phyloP scores from a whole-genome alignment of 1,284 basidiomycete genomes.

The Ceratobasidium sp. region DNA sequence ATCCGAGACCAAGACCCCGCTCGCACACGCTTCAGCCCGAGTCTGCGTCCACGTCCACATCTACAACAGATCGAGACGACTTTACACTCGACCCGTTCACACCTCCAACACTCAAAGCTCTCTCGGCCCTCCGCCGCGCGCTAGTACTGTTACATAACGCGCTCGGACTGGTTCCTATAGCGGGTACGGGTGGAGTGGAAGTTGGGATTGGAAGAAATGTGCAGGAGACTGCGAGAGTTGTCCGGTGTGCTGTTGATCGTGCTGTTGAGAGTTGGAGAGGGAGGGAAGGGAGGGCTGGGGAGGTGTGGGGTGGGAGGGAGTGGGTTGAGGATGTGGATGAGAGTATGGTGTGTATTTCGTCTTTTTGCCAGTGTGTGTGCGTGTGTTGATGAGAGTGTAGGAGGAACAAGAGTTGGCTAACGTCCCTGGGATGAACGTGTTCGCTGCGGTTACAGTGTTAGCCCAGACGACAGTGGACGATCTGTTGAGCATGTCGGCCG shows the following conservation, averaged over 20 bases:
- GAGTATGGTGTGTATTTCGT: background rate
- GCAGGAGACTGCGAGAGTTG: slow-evolving; percentile 7
- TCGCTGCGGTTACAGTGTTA: slow-evolving; percentile 22
- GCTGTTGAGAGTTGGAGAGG: slow-evolving; percentile 15
- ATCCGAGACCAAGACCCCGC: slow-evolving; percentile 12
- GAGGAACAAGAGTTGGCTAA: slow-evolving; percentile 24
- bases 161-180: background rate
- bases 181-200: background rate
- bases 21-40: background rate
- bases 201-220: slow-evolving; percentile 20
- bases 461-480: slow-evolving; percentile 28
- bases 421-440: slow-evolving; percentile 30
- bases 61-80: background rate
- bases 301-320: slow-evolving; percentile 39
- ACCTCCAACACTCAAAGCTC: background rate
- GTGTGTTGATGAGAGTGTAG: slow-evolving; percentile 4
- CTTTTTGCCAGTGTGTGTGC: background rate
- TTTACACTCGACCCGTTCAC: slow-evolving; percentile 26
- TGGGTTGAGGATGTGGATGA: slow-evolving; percentile 25
- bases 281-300: slow-evolving; percentile 8
- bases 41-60: too few species aligned
- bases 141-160: slow-evolving; percentile 14
- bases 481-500: background rate
- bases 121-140: slow-evolving; percentile 9
- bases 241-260: slow-evolving; percentile 30